Evolutionary conservation across 371 early-diverging fungal species (phyloP), one percentile per base, ranked within the genome.

Genomic region (Rhizopus arrhizus): DNA sequence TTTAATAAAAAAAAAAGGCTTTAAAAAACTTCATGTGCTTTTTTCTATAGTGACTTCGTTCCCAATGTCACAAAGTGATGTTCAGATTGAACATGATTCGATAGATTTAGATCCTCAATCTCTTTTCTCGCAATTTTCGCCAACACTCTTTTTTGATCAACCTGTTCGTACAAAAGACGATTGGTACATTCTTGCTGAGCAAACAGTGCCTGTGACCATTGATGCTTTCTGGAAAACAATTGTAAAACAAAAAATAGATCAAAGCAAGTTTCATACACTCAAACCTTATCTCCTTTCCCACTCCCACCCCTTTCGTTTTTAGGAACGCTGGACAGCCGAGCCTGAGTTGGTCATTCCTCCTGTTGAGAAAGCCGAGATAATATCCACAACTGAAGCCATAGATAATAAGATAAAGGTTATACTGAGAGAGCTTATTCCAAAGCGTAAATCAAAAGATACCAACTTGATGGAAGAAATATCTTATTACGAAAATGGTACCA

Each of bases 331-430:
- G 91, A 85, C 85, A n/a, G 36, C 56, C 6, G 86, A 87, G 35
- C 86, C 89, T 3, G 83, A 88, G 33, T 69, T 75, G 35, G 74
- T 86, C n/a, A 88, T 89, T 31, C 91, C 91, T 7, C 91, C 91
- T 0, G 65, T 91, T 15, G 75, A 83, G 46, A 75, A 72, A 35
- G 85, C 86, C 3, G 82, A 84, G 12, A 78, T 88, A 36, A 36
- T 64, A n/a, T 73, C 75, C 13, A 41, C 32, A 13, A 11, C 35
- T 15, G 38, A 51, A 55, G 22, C 32, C 13, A 15, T 2, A 22
- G 22, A 22, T 0, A 22, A n/a, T 28, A 49, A 54, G n/a, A 51
- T 50, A 16, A 64, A 69, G 31, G 41, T 61, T 4, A 64, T 79
- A 8, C 61, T 63, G 4, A 74, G 89, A 16, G 62, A 61, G n/a